A percentile compares a stretch with the other conserved stretches of the same genome.
These are phyloP conservation scores for Talaromyces sp. DNA, from an alignment of 2,329 filamentous ascomycete species.

Conservation along the genomic window DNA sequence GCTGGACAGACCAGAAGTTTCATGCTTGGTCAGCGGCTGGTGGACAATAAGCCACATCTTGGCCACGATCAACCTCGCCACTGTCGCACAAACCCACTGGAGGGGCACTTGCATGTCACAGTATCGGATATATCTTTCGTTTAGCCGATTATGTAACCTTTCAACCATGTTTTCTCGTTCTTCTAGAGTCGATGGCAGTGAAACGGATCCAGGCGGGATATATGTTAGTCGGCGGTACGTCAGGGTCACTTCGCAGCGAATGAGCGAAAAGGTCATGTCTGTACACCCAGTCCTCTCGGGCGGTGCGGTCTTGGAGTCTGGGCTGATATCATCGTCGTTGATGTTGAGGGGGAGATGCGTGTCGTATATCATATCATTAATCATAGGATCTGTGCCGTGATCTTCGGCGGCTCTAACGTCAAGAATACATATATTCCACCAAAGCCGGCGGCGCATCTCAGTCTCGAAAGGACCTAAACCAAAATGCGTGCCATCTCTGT, in stretches of 20 bases:
- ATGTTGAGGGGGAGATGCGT: slow-evolving; percentile 46
- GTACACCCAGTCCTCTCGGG: slow-evolving; percentile 46
- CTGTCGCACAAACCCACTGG: slow-evolving; percentile 63
- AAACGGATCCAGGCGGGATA: slow-evolving; percentile 23
- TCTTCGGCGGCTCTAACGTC: slow-evolving; percentile 47
- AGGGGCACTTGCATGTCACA: slow-evolving; percentile 49
- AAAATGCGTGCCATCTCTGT: slow-evolving; percentile 47
- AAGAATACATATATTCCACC: slow-evolving; percentile 46
- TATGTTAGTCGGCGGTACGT: slow-evolving; percentile 35
- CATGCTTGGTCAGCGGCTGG: slow-evolving; percentile 62
- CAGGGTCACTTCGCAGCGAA: slow-evolving; percentile 49
- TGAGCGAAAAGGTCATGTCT: slow-evolving; percentile 47
- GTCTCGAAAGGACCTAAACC: slow-evolving; percentile 44
- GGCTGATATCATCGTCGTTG: slow-evolving; percentile 47
- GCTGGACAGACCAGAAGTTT: slow-evolving; percentile 49
- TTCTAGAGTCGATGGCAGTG: slow-evolving; percentile 18
- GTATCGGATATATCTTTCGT: slow-evolving; percentile 50
- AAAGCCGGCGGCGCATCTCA: slow-evolving; percentile 48
- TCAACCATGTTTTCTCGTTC: slow-evolving; percentile 44
- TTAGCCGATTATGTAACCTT: slow-evolving; percentile 48
- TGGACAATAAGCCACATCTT: slow-evolving; percentile 75
- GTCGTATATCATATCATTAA: slow-evolving; percentile 41
- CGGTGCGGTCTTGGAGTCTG: slow-evolving; percentile 44
- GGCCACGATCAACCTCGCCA: slow-evolving; percentile 65
- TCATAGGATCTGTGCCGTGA: slow-evolving; percentile 42